Conservation (phyloP, 306 rosid species). For the Medicago arabica region DNA sequence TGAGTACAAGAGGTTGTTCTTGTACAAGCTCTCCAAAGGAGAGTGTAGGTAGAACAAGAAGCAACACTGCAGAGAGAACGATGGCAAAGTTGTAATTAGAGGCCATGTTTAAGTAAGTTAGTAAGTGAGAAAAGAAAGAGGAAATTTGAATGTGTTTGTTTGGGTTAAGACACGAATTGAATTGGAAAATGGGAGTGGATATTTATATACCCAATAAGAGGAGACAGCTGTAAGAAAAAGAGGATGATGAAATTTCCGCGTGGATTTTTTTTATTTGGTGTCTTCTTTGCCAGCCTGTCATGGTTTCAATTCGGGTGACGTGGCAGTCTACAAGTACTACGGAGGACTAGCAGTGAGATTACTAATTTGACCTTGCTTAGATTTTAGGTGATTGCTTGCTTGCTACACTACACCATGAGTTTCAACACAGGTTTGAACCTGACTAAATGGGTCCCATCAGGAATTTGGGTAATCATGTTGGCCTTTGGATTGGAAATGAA, state of each 20-base stretch:
- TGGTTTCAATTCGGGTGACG: constrained; percentile 37
- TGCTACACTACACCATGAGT: constrained; percentile 34
- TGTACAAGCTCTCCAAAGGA: constrained; percentile 56
- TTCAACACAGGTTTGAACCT: constrained; percentile 31
- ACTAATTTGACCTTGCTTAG: constrained; percentile 35
- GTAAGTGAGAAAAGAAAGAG: neutral
- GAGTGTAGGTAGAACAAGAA: constrained; percentile 10
- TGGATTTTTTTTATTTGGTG: neutral
- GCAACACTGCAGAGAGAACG: neutral
- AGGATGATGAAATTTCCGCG: constrained; percentile 25
- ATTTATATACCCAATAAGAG: constrained; percentile 43
- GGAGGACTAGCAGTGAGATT: constrained; percentile 10
- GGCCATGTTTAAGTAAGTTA: too few relatives aligned
- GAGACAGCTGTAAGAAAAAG: constrained; percentile 56
- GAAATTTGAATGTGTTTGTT: neutral
- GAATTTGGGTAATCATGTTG: neutral
- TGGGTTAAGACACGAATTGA: neutral
- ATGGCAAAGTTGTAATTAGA: constrained; percentile 46
- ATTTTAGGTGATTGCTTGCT: neutral
- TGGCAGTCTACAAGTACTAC: constrained; percentile 45
- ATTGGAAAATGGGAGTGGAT: neutral
- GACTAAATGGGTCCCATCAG: constrained; percentile 36
- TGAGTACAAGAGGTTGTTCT: constrained; percentile 72
- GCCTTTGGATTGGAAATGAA: constrained; percentile 20
- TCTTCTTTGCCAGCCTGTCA: constrained; percentile 50